Conservation (phyloP, 768 basidiomycete genomes). For the Tricholoma furcatifolium region DNA sequence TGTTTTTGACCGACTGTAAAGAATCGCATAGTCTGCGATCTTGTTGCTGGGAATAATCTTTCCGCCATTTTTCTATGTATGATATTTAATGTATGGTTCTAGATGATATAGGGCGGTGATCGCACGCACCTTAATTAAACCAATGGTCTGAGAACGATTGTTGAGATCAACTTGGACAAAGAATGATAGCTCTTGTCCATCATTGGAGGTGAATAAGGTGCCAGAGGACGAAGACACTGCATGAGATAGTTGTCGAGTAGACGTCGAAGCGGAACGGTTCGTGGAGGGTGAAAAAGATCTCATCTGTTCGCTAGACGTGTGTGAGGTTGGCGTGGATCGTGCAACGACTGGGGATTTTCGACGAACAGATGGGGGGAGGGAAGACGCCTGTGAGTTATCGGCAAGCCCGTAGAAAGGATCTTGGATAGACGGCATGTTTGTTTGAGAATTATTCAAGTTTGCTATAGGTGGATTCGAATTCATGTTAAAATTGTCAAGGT, state of each 20-base stretch:
- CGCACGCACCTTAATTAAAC: slow-evolving; percentile 56
- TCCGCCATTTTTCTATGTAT: slow-evolving; percentile 62
- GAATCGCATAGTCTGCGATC: slow-evolving; percentile 60
- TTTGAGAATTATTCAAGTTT: background rate
- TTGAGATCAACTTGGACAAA: slow-evolving; percentile 70
- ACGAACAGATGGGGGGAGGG: slow-evolving; percentile 16
- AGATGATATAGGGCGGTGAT: background rate
- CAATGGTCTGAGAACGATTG: slow-evolving; percentile 48
- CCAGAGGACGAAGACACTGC: slow-evolving; percentile 15
- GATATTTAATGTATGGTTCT: background rate
- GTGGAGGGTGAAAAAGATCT: slow-evolving; percentile 11
- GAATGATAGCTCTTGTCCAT: slow-evolving; percentile 49
- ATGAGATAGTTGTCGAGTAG: slow-evolving; percentile 3
- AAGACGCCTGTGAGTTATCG: slow-evolving; percentile 5
- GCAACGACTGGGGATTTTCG: slow-evolving; percentile 12
- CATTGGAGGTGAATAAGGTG: slow-evolving; percentile 41
- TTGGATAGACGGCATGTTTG: slow-evolving; percentile 2
- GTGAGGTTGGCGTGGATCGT: slow-evolving; percentile 10
- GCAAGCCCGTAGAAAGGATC: background rate
- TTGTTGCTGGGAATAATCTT: slow-evolving; percentile 50
- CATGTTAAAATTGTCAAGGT: slow-evolving; percentile 1
- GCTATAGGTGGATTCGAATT: background rate
- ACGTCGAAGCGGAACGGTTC: slow-evolving; percentile 1
- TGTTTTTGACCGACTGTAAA: slow-evolving; percentile 49
- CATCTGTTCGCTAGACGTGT: slow-evolving; percentile 5